These are phyloP conservation scores for Linanthus parryae DNA, from an alignment of 148 eudicot genomes.

Conservation along the genomic window DNA sequence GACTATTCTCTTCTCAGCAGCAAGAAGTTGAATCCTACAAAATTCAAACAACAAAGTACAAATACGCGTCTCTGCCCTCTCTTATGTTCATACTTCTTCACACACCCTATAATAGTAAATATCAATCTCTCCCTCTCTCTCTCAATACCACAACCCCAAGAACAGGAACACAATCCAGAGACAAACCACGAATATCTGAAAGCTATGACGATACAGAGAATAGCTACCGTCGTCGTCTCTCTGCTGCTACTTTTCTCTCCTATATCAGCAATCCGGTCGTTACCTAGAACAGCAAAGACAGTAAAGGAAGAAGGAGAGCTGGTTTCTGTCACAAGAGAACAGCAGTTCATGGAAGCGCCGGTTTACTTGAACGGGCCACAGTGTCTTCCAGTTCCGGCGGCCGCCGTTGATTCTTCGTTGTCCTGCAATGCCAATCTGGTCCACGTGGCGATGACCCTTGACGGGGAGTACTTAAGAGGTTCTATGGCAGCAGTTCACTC, in stretches of 20 bases:
- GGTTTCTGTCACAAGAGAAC: background rate
- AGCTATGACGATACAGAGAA: no score
- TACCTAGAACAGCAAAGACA: background rate
- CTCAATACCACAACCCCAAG: no score
- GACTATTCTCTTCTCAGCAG: no score
- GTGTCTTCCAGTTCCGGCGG: conserved; percentile 10
- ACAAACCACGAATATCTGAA: no score
- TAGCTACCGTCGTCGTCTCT: no score
- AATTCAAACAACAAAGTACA: no score
- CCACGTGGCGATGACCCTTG: conserved; percentile 46
- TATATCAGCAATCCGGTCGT: conserved; percentile 6
- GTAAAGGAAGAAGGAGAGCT: background rate
- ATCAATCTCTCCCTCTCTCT: no score
- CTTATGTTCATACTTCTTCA: no score
- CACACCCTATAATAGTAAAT: no score
- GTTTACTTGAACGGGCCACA: conserved; percentile 19
- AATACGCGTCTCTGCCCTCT: no score
- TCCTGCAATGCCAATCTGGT: conserved; percentile 15
- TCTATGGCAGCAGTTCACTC: conserved; percentile 38
- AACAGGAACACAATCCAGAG: no score
- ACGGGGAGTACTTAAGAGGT: conserved; percentile 33
- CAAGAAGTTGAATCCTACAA: no score
- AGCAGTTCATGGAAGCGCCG: conserved; percentile 20
- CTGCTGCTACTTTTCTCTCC: conserved; percentile 10
- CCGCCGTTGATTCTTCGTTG: background rate